Percentiles rank a stretch among this genome's conserved stretches.
Evolutionary conservation across 176 grass and related monocot species (phyloP).

Genomic region (Eleusine coracana): DNA sequence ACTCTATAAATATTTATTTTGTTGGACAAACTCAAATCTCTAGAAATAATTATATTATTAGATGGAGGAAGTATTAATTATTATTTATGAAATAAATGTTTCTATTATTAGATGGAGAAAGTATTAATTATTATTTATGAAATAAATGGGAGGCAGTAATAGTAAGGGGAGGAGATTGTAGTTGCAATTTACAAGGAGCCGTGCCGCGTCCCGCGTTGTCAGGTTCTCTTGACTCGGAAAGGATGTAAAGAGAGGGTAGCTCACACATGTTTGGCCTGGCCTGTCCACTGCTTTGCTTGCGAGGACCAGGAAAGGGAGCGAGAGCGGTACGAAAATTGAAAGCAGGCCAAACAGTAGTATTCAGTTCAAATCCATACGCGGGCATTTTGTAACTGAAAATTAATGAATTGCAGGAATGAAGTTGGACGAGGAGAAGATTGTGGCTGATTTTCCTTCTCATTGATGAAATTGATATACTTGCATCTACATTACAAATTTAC

Average conservation of each 20-base stretch:
- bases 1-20: too few species aligned
- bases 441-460: neutral
- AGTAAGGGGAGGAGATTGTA: neutral
- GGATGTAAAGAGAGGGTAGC: slow-evolving; percentile 1
- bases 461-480: neutral
- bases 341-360: neutral
- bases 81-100: too few species aligned
- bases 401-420: slow-evolving; percentile 7
- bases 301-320: slow-evolving; percentile 5
- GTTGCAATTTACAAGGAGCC: neutral
- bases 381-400: neutral
- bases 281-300: slow-evolving; percentile 13
- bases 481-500: neutral
- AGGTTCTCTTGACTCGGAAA: neutral
- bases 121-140: neutral
- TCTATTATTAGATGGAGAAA: too few species aligned
- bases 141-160: neutral
- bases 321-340: slow-evolving; percentile 35
- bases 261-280: slow-evolving; percentile 38
- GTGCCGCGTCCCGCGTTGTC: too few species aligned
- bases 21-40: too few species aligned
- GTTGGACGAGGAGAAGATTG: neutral
- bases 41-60: too few species aligned
- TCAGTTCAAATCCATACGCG: neutral
- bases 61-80: too few species aligned